Conservation (phyloP, 345 rosid genomes). For the Microcos paniculata region DNA sequence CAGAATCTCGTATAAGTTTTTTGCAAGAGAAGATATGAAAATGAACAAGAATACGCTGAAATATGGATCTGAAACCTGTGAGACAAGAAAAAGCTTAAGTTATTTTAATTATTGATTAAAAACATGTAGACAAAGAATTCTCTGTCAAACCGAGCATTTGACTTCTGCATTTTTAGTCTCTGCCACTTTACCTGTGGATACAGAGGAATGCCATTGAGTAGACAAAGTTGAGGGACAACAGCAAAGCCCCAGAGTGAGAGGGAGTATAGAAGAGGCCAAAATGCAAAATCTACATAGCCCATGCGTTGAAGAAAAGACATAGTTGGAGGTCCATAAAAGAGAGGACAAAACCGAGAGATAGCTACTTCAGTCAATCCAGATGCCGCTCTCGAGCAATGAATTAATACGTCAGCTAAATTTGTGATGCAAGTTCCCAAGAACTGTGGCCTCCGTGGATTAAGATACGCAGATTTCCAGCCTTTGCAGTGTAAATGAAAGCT, state of each 20-base stretch:
- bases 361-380: constrained; percentile 29
- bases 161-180: no score
- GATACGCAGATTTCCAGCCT: constrained; percentile 42
- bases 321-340: constrained; percentile 33
- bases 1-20: constrained; percentile 32
- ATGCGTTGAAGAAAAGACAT: constrained; percentile 30
- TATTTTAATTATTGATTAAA: no score
- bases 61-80: constrained; percentile 27
- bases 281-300: constrained; percentile 21
- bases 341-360: constrained; percentile 40
- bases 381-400: constrained; percentile 41
- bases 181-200: constrained; percentile 35
- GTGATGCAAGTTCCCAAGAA: constrained; percentile 33
- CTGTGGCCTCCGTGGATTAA: constrained; percentile 31
- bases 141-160: no score
- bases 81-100: not conserved
- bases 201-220: constrained; percentile 35
- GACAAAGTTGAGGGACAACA: constrained; percentile 41
- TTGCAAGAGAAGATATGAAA: constrained; percentile 19
- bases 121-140: no score
- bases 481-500: constrained; percentile 31
- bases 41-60: constrained; percentile 26
- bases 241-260: constrained; percentile 37
- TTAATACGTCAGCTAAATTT: constrained; percentile 22
- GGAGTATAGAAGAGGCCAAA: constrained; percentile 20